Evolutionary conservation across 306 rosid genomes (phyloP).

Genomic region (Ormosia emarginata): DNA sequence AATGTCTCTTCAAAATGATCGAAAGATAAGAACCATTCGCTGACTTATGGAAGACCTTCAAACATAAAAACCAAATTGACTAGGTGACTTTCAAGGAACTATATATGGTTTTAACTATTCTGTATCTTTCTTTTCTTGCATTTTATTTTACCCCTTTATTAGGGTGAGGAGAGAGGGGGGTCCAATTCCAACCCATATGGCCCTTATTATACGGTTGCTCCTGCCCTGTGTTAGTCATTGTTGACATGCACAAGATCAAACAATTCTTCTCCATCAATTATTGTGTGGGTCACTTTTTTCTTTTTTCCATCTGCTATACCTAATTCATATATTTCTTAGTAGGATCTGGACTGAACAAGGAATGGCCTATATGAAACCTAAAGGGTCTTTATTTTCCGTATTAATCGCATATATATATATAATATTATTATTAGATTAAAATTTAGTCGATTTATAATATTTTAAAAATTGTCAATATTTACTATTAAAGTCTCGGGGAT

Average conservation of each 20-base stretch:
- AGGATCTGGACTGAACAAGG: not conserved
- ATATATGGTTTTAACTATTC: not conserved
- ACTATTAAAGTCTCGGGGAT: too few species aligned
- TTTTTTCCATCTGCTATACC: not conserved
- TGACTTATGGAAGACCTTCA: not conserved
- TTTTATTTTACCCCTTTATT: not conserved
- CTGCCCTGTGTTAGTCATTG: not conserved
- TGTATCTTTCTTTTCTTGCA: not conserved
- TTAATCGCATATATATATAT: too few species aligned
- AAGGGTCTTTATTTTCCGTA: too few species aligned
- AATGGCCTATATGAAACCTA: not conserved
- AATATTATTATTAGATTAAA: too few species aligned
- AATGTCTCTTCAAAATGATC: not conserved
- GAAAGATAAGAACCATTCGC: not conserved
- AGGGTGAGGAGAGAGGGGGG: not conserved
- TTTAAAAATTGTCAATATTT: too few species aligned
- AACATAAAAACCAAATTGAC: not conserved
- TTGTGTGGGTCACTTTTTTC: not conserved
- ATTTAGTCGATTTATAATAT: too few species aligned
- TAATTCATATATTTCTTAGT: not conserved
- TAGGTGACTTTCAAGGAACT: not conserved
- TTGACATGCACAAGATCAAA: not conserved
- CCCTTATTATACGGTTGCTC: not conserved
- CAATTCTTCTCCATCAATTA: not conserved
- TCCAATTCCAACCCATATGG: not conserved